Conservation (phyloP, 1,284 basidiomycete genomes). For the Apiotrichum brassicae region DNA sequence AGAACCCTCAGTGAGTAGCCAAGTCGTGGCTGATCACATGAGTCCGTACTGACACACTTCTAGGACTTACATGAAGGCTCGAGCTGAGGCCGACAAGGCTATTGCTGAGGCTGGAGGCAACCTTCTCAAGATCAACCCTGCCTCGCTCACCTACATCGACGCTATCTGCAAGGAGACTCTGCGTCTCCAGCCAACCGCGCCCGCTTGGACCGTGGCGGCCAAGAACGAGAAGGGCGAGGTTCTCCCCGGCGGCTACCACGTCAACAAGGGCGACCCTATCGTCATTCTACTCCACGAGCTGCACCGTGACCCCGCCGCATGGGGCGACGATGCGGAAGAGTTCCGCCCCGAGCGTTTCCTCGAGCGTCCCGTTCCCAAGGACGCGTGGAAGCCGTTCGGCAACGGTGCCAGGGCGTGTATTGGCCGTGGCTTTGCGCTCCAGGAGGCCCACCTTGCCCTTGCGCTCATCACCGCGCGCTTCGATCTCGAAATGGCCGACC, state of each 20-base stretch:
- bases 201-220: conserved; percentile 17
- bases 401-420: conserved; percentile 36
- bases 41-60: too few species aligned
- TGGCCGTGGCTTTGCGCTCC: conserved; percentile 52
- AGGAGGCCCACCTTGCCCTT: conserved; percentile 51
- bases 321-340: conserved; percentile 50
- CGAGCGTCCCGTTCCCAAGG: conserved; percentile 46
- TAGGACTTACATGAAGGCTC: conserved; percentile 50
- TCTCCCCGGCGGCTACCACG: conserved; percentile 37
- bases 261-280: conserved; percentile 45
- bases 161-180: conserved; percentile 53
- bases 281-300: conserved; percentile 41
- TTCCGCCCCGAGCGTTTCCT: conserved; percentile 51
- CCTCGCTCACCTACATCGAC: conserved; percentile 53
- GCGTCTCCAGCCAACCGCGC: conserved; percentile 50
- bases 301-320: conserved; percentile 51
- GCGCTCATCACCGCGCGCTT: conserved; percentile 50
- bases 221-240: conserved; percentile 7
- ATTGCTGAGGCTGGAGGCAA: conserved; percentile 18
- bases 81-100: conserved; percentile 54
- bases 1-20: conserved; percentile 45
- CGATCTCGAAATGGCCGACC: conserved; percentile 50
- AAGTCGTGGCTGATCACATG: conserved; percentile 18
- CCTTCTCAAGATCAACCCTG: conserved; percentile 13
- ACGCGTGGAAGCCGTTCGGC: conserved; percentile 41